Base-by-base conservation (phyloP, 305 asterid species). In the Fraxinus greggii region DNA sequence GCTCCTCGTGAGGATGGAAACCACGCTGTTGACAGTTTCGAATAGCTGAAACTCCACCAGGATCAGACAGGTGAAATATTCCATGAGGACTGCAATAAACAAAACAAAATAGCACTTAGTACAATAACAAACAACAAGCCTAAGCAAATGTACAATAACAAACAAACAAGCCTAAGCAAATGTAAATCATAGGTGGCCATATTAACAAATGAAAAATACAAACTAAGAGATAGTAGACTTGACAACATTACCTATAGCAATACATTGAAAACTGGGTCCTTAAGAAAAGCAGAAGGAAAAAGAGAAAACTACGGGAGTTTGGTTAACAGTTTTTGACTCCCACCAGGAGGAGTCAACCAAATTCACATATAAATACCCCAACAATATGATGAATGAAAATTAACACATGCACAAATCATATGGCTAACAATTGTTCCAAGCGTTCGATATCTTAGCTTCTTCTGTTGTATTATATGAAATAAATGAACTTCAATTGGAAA, bases 1-100 rank as follows among this genome's bases (percentile, higher is more conserved):
- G 84, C 87, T 94, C 97, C 84, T 92, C 94, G 23, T 97, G 99
- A 77, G 98, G 98, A 89, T 97, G 98, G 86, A 97, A 97, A 59
- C 98, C 97, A 36, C 97, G 98, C 75, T 94, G 89, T 81, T 93
- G 90, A 87, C 99, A 97, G 85, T 91, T 87, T 35, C 93, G 89
- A 21, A 97, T 92, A 72, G 91, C 89, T 26, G 91, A 76, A 76
- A 97, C 92, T 15, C 99, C 99, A 73, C 95, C 84, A 5, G 98
- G 98, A 80, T 97, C 98, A 9, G 97, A 94, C 65, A 97, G 94
- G 90, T 93, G 97, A 86, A 97, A 97, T 85, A 97, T 94, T 81
- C 99, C 99, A 76, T 91, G 96, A 54, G 98, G 98, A 67, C 98
- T 97, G 95, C 90, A 85, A 82, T 17, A 79, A 19, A 80, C 82